Evolutionary conservation across 176 grass and related monocot genomes (phyloP), one percentile per base, ranked within the genome.

Genomic region (Oryza nivara): DNA sequence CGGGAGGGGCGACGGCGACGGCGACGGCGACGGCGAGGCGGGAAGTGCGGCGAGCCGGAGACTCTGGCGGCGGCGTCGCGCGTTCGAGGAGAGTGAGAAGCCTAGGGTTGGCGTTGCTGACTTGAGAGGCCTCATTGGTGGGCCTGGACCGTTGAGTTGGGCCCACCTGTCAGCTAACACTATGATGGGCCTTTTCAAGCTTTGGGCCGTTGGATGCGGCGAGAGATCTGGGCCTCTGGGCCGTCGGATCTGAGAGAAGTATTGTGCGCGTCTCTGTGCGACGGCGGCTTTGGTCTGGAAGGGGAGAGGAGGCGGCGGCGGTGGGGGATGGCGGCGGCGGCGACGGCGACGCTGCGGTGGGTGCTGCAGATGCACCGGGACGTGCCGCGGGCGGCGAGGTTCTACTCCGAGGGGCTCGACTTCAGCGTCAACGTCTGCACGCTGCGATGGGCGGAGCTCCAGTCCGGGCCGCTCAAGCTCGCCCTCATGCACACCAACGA

Each of bases 401-500:
- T 98, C 71, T 98, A 95, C 61, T 32, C 86, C 2, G 96, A 95
- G 48, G 93, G 96, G 26, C 89, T 98, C 5, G 86, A 90, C 73
- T 95, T 98, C 86, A 87, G 83, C 54, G 88, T 93, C 82, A 89
- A 86, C 34, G 88, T 94, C 46, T 93, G 93, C 87, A 93, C 93
- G 25, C 89, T 90, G 58, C 93, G 96, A 5, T 98, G 93, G 92
- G 96, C 96, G 38, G 93, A 98, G 83, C 93, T 98, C 56, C 96
- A 98, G 47, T 95, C 89, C 43, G 96, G 93, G 43, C 86, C 93
- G 9, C 85, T 98, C 87, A 95, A 95, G 91, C 87, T 98, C 14
- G 93, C 96, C 14, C 93, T 98, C 60, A 90, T 98, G 96, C 96
- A 98, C 74, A 88, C 89, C 32, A 70, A 88, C 81, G 75, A 89